A percentile compares a stretch with the other conserved stretches of the same genome.
These are phyloP conservation scores for Trichoderma afroharzianum DNA, from an alignment of 2,329 filamentous ascomycete species.

Conservation along the genomic window DNA sequence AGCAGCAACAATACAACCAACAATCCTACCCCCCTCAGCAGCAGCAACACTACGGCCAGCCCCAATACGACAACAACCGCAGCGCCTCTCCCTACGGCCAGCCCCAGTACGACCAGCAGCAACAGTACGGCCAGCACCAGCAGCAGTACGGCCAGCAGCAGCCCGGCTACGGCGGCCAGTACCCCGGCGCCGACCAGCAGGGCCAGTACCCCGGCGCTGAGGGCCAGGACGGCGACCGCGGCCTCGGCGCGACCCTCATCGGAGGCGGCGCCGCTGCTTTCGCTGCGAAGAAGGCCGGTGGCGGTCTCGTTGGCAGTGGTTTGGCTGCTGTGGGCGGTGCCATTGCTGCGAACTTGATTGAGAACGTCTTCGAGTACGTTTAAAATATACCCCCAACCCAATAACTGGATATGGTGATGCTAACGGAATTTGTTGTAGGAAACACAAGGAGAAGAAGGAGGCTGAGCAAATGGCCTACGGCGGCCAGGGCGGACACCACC, in stretches of 20 bases:
- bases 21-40: not conserved
- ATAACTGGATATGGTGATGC: not conserved
- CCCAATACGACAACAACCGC: constrained; percentile 20
- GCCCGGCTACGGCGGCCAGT: constrained; percentile 20
- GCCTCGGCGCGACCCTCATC: constrained; percentile 51
- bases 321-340: constrained; percentile 51
- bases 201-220: constrained; percentile 26
- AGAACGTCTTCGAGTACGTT: constrained; percentile 39
- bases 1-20: constrained; percentile 21
- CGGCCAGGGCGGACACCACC: not conserved
- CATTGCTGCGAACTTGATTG: constrained; percentile 51
- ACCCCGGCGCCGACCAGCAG: constrained; percentile 15
- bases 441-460: constrained; percentile 21
- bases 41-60: constrained; percentile 23
- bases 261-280: constrained; percentile 54
- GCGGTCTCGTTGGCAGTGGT: constrained; percentile 48
- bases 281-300: constrained; percentile 51
- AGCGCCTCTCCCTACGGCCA: constrained; percentile 19
- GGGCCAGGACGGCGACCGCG: constrained; percentile 46
- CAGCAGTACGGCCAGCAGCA: constrained; percentile 19
- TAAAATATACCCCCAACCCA: not conserved
- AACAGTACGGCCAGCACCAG: not conserved
- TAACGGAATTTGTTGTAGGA: not conserved
- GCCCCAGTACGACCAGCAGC: constrained; percentile 23
- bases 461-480: not conserved